Percentiles rank a stretch among this genome's conserved stretches.
phyloP scores from a whole-genome alignment of 2,329 filamentous ascomycete species.

The Hirsutella minnesotensis region DNA sequence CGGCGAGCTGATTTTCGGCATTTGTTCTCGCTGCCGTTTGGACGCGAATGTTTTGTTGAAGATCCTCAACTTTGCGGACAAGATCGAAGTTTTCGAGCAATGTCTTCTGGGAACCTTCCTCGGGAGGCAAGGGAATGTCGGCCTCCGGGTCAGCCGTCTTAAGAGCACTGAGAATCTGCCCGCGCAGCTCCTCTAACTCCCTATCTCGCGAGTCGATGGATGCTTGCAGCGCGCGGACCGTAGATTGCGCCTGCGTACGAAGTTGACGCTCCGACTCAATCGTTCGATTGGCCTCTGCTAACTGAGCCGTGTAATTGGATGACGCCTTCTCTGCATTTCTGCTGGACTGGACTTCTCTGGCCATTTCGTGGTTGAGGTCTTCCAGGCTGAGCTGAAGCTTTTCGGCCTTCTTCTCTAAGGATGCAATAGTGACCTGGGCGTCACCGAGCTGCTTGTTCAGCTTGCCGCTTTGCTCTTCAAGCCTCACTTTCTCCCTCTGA shows the following conservation, averaged over 20 bases:
- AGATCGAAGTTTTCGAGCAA: slow-evolving; percentile 71
- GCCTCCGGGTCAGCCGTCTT: slow-evolving; percentile 76
- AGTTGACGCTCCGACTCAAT: slow-evolving; percentile 85
- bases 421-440: slow-evolving; percentile 68
- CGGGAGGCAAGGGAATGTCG: slow-evolving; percentile 49
- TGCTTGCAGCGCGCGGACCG: slow-evolving; percentile 67
- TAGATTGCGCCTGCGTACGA: slow-evolving; percentile 73
- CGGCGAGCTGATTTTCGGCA: slow-evolving; percentile 71
- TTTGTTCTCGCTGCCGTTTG: slow-evolving; percentile 70
- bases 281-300: slow-evolving; percentile 80
- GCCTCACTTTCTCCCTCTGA: slow-evolving; percentile 69
- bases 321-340: slow-evolving; percentile 83
- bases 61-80: slow-evolving; percentile 72
- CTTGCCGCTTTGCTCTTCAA: slow-evolving; percentile 73
- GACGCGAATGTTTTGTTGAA: slow-evolving; percentile 79
- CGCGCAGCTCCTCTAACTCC: slow-evolving; percentile 69
- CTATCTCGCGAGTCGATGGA: slow-evolving; percentile 69
- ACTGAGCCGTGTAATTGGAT: slow-evolving; percentile 66
- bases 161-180: slow-evolving; percentile 70
- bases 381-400: slow-evolving; percentile 81
- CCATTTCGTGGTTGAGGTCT: slow-evolving; percentile 85
- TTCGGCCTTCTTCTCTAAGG: slow-evolving; percentile 87
- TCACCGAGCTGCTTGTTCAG: slow-evolving; percentile 79
- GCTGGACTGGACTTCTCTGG: slow-evolving; percentile 78
- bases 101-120: slow-evolving; percentile 48